Evolutionary conservation across 78 protist genomes (phyloP), one percentile per base, ranked within the genome.

Genomic region (Dictyostelium capitatum): DNA sequence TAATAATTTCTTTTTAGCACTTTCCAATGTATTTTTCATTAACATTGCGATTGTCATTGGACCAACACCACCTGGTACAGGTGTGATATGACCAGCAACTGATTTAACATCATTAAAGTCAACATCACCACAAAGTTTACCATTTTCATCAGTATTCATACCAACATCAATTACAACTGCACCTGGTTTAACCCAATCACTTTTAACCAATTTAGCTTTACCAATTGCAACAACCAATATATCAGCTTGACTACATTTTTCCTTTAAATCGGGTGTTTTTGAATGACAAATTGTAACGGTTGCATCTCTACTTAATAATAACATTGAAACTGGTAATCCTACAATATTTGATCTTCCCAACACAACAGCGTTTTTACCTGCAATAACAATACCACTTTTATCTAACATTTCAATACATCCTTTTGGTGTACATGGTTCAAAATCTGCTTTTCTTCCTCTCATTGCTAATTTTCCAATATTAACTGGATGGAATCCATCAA

Each of bases 61-160:
- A 37, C 99, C 99, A 32, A 99, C 99, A 25, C 99, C 99, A 14
- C 99, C 99, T 6, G 99, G 99, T 50, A 99, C 99, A 3, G 99
- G 99, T 12, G 99, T 97, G 81, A 99, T 98, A 62, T 62, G 67
- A 57, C 91, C 23, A 0, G 99, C 99, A 23, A 91, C 91, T 23
- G 20, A 25, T 41, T 17, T n/a, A 41, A 78, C 91, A 0, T 28
- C 72, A 20, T 74, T 90, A 59, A 47, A 83, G 69, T 96, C 97
- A 8, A 97, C 98, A 56, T 98, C 99, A 15, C 99, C 99, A 65
- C 96, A 62, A 32, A 78, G 23, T 8, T 74, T 77, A 47, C 51
- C 64, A 75, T 75, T 75, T 10, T 80, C 78, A 41, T 80, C 48
- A 32, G 96, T 46, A 95, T 98, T 98, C 82, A 98, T 96, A 73